phyloP scores from a whole-genome alignment of 2,329 filamentous ascomycete genomes.

The Neonectria ditissima region DNA sequence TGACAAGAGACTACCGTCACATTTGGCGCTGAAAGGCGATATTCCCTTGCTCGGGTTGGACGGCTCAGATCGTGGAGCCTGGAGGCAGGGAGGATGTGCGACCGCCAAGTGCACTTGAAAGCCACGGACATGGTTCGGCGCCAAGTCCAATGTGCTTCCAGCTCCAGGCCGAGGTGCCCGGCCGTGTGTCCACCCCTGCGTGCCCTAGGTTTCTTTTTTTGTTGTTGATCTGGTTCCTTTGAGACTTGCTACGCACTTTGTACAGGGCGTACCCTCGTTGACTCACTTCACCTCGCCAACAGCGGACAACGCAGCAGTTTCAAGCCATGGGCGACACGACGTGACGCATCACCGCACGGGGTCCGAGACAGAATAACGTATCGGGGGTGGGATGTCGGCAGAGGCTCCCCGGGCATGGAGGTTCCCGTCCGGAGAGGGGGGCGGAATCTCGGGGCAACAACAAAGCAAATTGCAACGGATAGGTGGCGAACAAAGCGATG shows the following conservation, averaged over 20 bases:
- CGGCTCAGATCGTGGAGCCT: constrained; percentile 23
- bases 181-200: neutral
- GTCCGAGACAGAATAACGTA: constrained; percentile 12
- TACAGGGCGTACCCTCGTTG: constrained; percentile 11
- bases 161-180: neutral
- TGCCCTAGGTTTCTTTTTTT: constrained; percentile 1
- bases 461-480: neutral
- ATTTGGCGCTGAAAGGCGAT: constrained; percentile 2
- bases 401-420: constrained; percentile 28
- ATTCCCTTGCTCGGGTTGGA: constrained; percentile 19
- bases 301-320: constrained; percentile 24
- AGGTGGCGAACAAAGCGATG: neutral
- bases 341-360: constrained; percentile 11
- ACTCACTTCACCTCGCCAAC: constrained; percentile 29
- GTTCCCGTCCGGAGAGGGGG: constrained; percentile 24
- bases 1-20: neutral
- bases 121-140: constrained; percentile 5
- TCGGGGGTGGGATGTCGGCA: constrained; percentile 5
- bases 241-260: neutral
- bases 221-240: neutral
- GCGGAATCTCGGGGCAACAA: constrained; percentile 26
- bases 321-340: constrained; percentile 11
- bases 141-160: neutral
- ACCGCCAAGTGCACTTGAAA: constrained; percentile 7
- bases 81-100: constrained; percentile 5